Evolutionary conservation across 768 basidiomycete species (phyloP).

Genomic region (Termitomyces sp.): DNA sequence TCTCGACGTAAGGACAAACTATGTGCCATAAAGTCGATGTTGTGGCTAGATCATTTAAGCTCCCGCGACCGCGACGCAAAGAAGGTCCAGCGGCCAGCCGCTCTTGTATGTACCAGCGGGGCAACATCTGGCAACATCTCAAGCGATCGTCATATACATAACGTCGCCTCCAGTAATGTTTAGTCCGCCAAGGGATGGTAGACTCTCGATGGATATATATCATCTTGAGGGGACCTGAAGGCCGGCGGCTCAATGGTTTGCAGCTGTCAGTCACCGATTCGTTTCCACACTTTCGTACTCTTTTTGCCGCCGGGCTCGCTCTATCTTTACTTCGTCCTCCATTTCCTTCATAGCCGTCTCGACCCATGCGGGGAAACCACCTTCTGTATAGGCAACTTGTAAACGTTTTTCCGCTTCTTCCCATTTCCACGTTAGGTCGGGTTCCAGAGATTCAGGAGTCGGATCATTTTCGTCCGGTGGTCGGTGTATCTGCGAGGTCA

Average conservation of each 20-base stretch:
- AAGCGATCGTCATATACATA: too few relatives aligned
- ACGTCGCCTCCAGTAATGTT: too few relatives aligned
- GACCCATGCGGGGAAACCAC: constrained; percentile 55
- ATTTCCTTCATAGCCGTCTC: constrained; percentile 50
- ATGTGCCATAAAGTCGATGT: too few relatives aligned
- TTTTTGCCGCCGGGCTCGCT: constrained; percentile 35
- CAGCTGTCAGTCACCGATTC: not conserved
- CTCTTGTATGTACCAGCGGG: too few relatives aligned
- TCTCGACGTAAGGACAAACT: too few relatives aligned
- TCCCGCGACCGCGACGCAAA: too few relatives aligned
- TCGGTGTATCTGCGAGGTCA: constrained; percentile 52
- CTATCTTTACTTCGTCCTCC: constrained; percentile 53
- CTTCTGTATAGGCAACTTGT: constrained; percentile 51
- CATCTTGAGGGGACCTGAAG: too few relatives aligned
- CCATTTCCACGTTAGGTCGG: constrained; percentile 42
- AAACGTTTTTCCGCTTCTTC: constrained; percentile 52
- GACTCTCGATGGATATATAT: not conserved
- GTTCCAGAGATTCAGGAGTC: constrained; percentile 12
- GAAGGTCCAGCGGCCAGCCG: too few relatives aligned
- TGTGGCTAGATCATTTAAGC: too few relatives aligned
- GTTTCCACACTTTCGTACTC: constrained; percentile 11
- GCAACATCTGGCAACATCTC: too few relatives aligned
- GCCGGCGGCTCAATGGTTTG: not conserved
- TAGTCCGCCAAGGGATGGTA: not conserved
- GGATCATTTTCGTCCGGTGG: constrained; percentile 28